Evolutionary conservation across 257 asterid species (phyloP).

Genomic region (Scutellaria barbata): DNA sequence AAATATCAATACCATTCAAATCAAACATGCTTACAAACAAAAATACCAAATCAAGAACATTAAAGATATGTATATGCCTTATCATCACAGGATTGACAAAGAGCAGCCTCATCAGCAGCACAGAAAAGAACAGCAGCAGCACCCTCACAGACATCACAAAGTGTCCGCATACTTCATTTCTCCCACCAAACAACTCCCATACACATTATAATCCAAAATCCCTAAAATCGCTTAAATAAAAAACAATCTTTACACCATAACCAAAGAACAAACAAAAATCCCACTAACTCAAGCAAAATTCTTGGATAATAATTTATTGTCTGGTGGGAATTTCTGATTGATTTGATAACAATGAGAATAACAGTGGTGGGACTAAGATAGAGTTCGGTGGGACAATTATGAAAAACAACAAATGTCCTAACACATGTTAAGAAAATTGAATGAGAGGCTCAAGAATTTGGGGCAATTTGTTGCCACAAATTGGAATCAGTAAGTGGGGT

Average conservation of each 20-base stretch:
- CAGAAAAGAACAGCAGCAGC: conserved; percentile 77
- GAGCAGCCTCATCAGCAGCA: conserved; percentile 82
- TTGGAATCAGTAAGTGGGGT: conserved; percentile 42
- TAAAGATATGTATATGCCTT: conserved; percentile 45
- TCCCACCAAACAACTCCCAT: conserved; percentile 35
- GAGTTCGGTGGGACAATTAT: conserved; percentile 17
- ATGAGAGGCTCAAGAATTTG: conserved; percentile 13
- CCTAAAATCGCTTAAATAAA: neutral
- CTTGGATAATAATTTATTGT: neutral
- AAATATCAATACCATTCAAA: neutral
- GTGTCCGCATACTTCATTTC: conserved; percentile 68
- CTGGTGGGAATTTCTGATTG: conserved; percentile 21
- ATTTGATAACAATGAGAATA: conserved; percentile 30
- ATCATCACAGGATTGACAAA: conserved; percentile 68
- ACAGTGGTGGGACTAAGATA: conserved; percentile 21
- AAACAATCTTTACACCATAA: neutral
- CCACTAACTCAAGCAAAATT: neutral
- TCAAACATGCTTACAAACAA: neutral
- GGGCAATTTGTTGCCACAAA: conserved; percentile 50
- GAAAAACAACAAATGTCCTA: conserved; percentile 17
- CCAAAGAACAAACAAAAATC: neutral
- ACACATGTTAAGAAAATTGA: neutral
- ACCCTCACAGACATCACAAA: conserved; percentile 76
- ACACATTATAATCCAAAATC: conserved; percentile 13
- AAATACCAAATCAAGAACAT: conserved; percentile 6